Conservation (phyloP, 2,329 filamentous ascomycete species). For the Pseudocercospora cruenta region DNA sequence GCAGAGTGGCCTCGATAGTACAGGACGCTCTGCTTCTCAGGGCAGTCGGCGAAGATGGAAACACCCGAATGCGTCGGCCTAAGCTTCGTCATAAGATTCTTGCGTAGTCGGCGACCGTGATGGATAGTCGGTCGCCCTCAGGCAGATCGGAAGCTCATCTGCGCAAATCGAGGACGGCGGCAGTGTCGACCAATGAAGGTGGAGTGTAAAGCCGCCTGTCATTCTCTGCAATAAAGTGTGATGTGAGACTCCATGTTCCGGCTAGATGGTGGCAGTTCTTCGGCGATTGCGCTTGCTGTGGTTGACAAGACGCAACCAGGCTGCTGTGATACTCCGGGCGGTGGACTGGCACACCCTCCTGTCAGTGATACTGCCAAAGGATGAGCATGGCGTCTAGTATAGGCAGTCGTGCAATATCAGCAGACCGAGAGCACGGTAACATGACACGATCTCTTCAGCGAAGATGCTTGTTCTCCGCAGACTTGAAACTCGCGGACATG, state of each 20-base stretch:
- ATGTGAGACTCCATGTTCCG: background rate
- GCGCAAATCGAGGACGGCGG: background rate
- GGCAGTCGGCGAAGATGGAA: too few species aligned
- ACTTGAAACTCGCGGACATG: background rate
- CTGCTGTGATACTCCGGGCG: too few species aligned
- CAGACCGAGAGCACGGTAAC: background rate
- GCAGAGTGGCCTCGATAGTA: too few species aligned
- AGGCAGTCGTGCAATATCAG: background rate
- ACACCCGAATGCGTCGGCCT: too few species aligned
- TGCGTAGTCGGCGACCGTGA: background rate
- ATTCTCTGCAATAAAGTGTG: background rate
- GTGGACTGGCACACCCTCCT: too few species aligned
- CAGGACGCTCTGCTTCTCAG: too few species aligned
- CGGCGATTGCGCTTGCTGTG: background rate
- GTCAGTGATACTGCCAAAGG: background rate
- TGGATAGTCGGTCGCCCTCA: background rate
- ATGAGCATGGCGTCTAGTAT: background rate
- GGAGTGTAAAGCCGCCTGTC: background rate
- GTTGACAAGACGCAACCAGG: too few species aligned
- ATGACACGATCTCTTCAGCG: conserved; percentile 3
- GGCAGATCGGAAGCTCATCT: background rate
- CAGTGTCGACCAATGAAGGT: background rate
- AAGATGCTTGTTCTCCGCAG: conserved; percentile 2
- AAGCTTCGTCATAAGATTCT: too few species aligned
- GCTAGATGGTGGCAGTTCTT: background rate